Evolutionary conservation across 768 basidiomycete species (phyloP).

Genomic region (Collybia sordida): DNA sequence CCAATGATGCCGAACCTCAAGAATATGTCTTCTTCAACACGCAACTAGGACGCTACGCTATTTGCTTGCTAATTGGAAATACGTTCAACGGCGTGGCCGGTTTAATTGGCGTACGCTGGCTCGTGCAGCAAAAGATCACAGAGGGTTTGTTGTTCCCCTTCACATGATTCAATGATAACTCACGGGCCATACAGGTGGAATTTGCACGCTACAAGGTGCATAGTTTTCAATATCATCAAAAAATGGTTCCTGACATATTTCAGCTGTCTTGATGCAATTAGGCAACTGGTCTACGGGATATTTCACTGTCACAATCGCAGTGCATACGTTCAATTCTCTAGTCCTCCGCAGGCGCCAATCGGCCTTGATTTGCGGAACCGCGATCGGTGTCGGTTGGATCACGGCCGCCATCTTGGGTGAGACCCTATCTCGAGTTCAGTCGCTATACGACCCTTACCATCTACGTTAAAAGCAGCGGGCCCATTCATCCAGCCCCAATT

Average conservation of each 20-base stretch:
- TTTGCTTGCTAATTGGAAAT: constrained; percentile 61
- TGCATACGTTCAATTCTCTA: constrained; percentile 70
- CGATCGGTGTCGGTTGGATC: constrained; percentile 55
- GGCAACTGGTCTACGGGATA: constrained; percentile 61
- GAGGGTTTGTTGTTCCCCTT: constrained; percentile 37
- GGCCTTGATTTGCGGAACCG: constrained; percentile 39
- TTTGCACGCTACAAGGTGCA: constrained; percentile 64
- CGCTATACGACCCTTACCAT: too few species aligned
- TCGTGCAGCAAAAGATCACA: constrained; percentile 39
- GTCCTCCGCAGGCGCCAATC: constrained; percentile 57
- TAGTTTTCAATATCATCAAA: background rate
- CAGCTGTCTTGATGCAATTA: constrained; percentile 60
- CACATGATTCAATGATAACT: constrained; percentile 1
- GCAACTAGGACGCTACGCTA: constrained; percentile 69
- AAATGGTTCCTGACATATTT: background rate
- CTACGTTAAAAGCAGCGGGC: constrained; percentile 25
- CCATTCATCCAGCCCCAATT: constrained; percentile 29
- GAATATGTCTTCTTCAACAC: constrained; percentile 70
- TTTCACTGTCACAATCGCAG: constrained; percentile 62
- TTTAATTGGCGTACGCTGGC: constrained; percentile 54
- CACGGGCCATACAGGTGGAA: constrained; percentile 29
- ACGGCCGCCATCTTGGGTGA: constrained; percentile 48
- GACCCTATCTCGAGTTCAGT: constrained; percentile 14
- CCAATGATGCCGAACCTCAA: constrained; percentile 24
- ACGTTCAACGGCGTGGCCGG: constrained; percentile 52